Evolutionary conservation across 352 stramenopile species (phyloP), one percentile per base, ranked within the genome.

Genomic region (Globisporangium acanthophoron): DNA sequence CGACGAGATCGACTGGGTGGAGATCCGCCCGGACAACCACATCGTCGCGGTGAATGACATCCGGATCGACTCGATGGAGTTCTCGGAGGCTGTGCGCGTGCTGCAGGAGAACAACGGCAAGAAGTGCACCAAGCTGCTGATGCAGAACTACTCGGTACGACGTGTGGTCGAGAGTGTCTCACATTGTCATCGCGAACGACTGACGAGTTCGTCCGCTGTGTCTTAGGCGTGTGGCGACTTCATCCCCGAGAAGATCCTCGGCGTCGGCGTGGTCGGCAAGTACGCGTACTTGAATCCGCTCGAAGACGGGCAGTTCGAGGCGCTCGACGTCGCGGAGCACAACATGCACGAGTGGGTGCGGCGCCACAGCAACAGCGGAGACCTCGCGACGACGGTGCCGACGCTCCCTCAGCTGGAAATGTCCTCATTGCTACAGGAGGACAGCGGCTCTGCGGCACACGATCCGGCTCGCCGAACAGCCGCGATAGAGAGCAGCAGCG

Each of bases 21-120:
- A 77, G 3, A 82, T 94, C 31, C 76, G 77, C 2, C 74, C 85
- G 15, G 80, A 94, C 50, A 94, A 94, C 57, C 83, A 92, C 57
- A 94, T 94, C 37, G 85, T 94, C 40, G 85, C 85, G 11, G 85
- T 94, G 18, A 94, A 94, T 56, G 85, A 94, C 58, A 90, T 91
- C 43, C 77, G 81, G 13, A 92, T 94, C 51, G 85, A 92, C 55
- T 76, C 76, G 35, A 90, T 92, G 79, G 80, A 90, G 44, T 94
- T 94, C 56, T 61, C 66, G 5, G 78, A 89, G 21, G 82, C 85
- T 3, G 81, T 94, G 21, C 80, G 72, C 43, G 78, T 92, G 20
- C 68, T 94, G 12, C 85, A 94, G 44, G 82, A 92, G 45, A 92
- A 94, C 65, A 94, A 94, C 48, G 85, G 85, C 37, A 80, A 87